These are phyloP conservation scores for Metschnikowia dekortorum DNA, from an alignment of 805 yeast genomes.

Conservation along the genomic window DNA sequence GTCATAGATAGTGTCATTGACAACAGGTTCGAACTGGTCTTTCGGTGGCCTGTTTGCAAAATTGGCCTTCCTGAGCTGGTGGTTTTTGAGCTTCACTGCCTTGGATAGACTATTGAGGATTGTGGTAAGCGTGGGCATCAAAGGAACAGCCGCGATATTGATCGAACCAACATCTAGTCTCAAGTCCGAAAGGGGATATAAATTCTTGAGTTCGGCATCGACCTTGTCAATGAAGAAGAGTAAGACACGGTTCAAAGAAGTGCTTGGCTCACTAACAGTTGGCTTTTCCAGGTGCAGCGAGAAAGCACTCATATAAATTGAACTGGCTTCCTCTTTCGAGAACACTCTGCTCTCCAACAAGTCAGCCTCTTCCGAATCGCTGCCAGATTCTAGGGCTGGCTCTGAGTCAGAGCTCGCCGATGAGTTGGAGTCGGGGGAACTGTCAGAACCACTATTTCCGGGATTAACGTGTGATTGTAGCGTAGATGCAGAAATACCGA, in stretches of 20 bases:
- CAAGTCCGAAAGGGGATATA: conserved; percentile 29
- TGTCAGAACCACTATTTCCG: conserved; percentile 17
- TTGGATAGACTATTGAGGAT: conserved; percentile 36
- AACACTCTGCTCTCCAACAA: conserved; percentile 56
- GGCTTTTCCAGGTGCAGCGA: conserved; percentile 39
- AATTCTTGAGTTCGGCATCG: conserved; percentile 47
- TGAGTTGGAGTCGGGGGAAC: neutral
- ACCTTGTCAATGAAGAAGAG: conserved; percentile 34
- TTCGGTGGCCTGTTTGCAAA: neutral
- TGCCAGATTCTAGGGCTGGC: conserved; percentile 5
- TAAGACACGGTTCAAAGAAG: conserved; percentile 12
- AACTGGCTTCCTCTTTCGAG: conserved; percentile 64
- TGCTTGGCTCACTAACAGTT: neutral
- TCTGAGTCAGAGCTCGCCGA: neutral
- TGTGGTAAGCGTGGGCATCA: conserved; percentile 35
- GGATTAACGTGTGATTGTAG: conserved; percentile 21
- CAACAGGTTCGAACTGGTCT: neutral
- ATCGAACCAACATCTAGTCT: conserved; percentile 37
- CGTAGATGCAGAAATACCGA: conserved; percentile 28
- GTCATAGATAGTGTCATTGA: conserved; percentile 6
- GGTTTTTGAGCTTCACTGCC: conserved; percentile 28
- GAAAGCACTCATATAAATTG: conserved; percentile 80
- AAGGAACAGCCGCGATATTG: conserved; percentile 42
- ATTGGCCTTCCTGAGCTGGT: conserved; percentile 22
- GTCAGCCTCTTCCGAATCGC: conserved; percentile 32